phyloP scores from a whole-genome alignment of 345 rosid species.

The Gossypium australe region DNA sequence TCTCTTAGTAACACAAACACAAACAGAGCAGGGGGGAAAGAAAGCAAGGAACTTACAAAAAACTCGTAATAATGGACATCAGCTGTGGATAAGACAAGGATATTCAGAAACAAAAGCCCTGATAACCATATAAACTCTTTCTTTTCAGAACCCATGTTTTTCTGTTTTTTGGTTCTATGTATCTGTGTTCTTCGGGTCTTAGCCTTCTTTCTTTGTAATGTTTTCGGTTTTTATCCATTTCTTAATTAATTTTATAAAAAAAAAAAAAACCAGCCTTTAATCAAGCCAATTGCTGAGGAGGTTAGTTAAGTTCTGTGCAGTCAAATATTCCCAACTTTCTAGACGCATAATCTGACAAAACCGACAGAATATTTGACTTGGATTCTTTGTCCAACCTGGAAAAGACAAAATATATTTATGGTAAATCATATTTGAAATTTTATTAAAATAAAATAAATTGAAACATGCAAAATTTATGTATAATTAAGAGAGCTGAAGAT shows the following conservation, averaged over 20 bases:
- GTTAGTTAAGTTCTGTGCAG: background rate
- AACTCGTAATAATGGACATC: background rate
- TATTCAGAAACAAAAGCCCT: background rate
- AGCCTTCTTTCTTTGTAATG: background rate
- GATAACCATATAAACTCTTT: background rate
- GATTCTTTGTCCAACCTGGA: background rate
- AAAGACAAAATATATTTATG: no score
- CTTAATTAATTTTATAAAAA: no score
- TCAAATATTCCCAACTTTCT: background rate
- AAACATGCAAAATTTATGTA: no score
- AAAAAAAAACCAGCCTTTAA: background rate
- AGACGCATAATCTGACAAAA: background rate
- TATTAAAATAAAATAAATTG: no score
- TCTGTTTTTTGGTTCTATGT: no score
- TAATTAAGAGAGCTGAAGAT: no score
- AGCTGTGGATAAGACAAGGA: background rate
- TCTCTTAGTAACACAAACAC: no score
- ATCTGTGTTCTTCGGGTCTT: constrained; percentile 6
- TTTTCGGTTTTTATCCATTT: background rate
- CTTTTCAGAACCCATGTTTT: background rate
- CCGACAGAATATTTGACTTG: background rate
- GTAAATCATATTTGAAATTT: no score
- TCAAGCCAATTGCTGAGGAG: background rate
- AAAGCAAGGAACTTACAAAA: background rate
- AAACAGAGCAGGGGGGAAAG: background rate